Percentiles rank a stretch among this genome's conserved stretches.
Evolutionary conservation across 2,329 filamentous ascomycete species (phyloP).

Genomic region (Orbilia quercus): DNA sequence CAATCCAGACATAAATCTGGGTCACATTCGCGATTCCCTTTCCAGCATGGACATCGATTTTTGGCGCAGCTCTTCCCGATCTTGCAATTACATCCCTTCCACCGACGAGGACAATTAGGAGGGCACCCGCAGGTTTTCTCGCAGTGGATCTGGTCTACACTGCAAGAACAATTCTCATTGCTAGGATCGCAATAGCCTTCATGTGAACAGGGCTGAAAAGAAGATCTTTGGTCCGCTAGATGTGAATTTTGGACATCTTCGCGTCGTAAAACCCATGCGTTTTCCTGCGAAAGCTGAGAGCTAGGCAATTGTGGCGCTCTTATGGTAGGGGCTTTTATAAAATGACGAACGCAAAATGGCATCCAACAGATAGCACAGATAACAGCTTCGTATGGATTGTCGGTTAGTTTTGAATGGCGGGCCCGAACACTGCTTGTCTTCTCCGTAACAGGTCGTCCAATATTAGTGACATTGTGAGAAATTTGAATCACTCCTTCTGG

Average conservation of each 20-base stretch:
- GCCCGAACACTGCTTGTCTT: background rate
- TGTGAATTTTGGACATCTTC: conserved; percentile 28
- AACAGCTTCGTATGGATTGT: conserved; percentile 21
- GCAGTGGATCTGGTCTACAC: conserved; percentile 72
- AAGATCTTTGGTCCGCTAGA: conserved; percentile 66
- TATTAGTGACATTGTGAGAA: conserved; percentile 7
- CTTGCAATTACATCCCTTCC: conserved; percentile 74
- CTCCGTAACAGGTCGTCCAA: background rate
- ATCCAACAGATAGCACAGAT: conserved; percentile 39
- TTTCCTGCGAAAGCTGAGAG: background rate
- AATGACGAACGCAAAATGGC: conserved; percentile 42
- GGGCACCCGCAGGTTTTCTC: conserved; percentile 78
- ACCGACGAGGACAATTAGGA: conserved; percentile 72
- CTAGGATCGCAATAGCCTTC: conserved; percentile 71
- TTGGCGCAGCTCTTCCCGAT: conserved; percentile 71
- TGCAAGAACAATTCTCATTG: conserved; percentile 73
- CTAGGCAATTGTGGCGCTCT: background rate
- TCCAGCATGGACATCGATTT: conserved; percentile 76
- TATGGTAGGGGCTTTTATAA: background rate
- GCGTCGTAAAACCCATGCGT: conserved; percentile 20
- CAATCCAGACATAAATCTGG: conserved; percentile 78
- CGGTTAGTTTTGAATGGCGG: background rate
- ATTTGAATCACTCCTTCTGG: conserved; percentile 15
- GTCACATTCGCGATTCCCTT: conserved; percentile 82
- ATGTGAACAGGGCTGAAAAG: conserved; percentile 75